Evolutionary conservation across 495 filamentous ascomycete species (phyloP).

Genomic region (Penicillium taxi): DNA sequence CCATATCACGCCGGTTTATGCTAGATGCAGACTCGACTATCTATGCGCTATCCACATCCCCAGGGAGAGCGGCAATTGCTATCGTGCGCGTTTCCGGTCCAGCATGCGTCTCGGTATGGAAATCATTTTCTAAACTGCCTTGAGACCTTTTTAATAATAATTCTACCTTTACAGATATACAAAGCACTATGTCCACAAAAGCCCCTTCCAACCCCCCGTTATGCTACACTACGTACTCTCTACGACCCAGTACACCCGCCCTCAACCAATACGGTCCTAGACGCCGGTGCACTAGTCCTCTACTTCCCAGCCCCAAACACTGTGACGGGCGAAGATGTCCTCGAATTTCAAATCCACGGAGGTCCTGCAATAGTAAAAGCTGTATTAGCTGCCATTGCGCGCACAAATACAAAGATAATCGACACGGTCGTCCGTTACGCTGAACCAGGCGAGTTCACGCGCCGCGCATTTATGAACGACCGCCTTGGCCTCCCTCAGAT

Average conservation of each 20-base stretch:
- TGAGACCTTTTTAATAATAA: neutral
- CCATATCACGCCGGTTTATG: constrained; percentile 10
- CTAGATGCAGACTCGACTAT: constrained; percentile 55
- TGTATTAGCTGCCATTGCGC: constrained; percentile 68
- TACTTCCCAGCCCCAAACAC: constrained; percentile 79
- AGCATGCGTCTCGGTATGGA: constrained; percentile 56
- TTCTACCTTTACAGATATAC: constrained; percentile 56
- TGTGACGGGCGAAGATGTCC: constrained; percentile 83
- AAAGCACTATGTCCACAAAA: constrained; percentile 60
- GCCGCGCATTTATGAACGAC: constrained; percentile 81
- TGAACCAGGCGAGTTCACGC: constrained; percentile 92
- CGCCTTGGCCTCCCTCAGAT: constrained; percentile 87
- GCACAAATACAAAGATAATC: constrained; percentile 17
- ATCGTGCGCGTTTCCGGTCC: constrained; percentile 83
- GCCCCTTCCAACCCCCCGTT: constrained; percentile 59
- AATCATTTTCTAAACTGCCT: constrained; percentile 7
- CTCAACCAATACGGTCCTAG: constrained; percentile 50
- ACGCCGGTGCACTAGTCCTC: constrained; percentile 76
- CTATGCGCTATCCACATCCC: constrained; percentile 83
- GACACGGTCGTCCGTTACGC: constrained; percentile 65
- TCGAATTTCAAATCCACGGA: constrained; percentile 93
- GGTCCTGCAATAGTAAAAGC: constrained; percentile 80
- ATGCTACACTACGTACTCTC: constrained; percentile 69
- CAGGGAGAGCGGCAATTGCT: constrained; percentile 84
- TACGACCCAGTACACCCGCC: constrained; percentile 50